Percentiles rank a stretch among this genome's conserved stretches.
phyloP scores from a whole-genome alignment of 768 basidiomycete genomes.

The Amanita pallidorosea region DNA sequence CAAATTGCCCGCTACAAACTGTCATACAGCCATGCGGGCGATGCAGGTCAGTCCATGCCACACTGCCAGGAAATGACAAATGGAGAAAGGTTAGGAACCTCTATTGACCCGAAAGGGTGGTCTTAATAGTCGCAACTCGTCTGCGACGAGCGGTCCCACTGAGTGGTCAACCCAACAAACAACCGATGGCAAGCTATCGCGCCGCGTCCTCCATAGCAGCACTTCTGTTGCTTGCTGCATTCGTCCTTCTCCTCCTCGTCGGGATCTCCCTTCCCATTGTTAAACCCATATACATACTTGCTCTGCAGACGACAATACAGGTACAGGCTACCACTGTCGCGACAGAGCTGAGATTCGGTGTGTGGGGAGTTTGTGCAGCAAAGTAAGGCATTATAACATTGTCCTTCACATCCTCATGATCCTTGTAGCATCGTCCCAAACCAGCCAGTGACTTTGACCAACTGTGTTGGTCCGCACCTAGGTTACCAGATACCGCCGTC shows the following conservation, averaged over 20 bases:
- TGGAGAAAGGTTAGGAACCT: background rate
- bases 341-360: constrained; percentile 60
- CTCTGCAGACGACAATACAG: constrained; percentile 24
- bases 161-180: constrained; percentile 15
- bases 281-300: constrained; percentile 53
- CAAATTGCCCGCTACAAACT: too few relatives aligned
- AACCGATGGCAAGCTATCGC: constrained; percentile 35
- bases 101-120: background rate
- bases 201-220: constrained; percentile 36
- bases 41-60: background rate
- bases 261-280: constrained; percentile 69
- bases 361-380: constrained; percentile 75
- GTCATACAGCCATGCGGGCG: too few relatives aligned
- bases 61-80: background rate
- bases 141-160: background rate
- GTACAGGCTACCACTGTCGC: constrained; percentile 38
- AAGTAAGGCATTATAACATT: constrained; percentile 22
- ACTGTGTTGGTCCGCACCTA: constrained; percentile 55
- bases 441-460: constrained; percentile 25
- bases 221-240: constrained; percentile 43
- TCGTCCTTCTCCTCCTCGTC: constrained; percentile 68
- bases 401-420: background rate
- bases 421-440: constrained; percentile 16
- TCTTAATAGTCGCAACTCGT: background rate
- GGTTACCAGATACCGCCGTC: constrained; percentile 55